Conservation (phyloP, 2,329 filamentous ascomycete genomes). For the Dryadomyces quercivorus region DNA sequence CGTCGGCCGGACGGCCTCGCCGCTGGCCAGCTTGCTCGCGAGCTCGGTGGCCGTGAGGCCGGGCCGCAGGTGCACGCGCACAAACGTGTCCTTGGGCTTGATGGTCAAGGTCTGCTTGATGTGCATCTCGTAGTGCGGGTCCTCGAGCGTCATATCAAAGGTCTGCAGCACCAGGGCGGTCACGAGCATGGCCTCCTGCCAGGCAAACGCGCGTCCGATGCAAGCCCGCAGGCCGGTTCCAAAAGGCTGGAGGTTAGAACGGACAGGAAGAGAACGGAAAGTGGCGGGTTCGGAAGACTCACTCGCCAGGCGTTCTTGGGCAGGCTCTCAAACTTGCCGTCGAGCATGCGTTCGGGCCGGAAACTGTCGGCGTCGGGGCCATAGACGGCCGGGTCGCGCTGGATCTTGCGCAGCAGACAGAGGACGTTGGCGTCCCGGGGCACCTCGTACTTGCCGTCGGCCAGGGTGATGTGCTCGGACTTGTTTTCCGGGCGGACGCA, state of each 20-base stretch:
- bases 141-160: constrained; percentile 51
- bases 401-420: constrained; percentile 33
- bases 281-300: too few species aligned
- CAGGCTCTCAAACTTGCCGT: constrained; percentile 31
- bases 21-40: constrained; percentile 5
- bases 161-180: constrained; percentile 51
- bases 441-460: constrained; percentile 37
- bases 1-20: not conserved
- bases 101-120: constrained; percentile 43
- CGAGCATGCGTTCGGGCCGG: constrained; percentile 49
- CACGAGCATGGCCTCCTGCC: constrained; percentile 36
- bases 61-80: constrained; percentile 43
- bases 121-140: constrained; percentile 44
- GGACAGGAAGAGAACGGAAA: not conserved
- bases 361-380: constrained; percentile 45
- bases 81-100: constrained; percentile 48
- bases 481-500: constrained; percentile 16
- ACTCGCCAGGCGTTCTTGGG: constrained; percentile 30
- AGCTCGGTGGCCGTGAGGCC: constrained; percentile 21
- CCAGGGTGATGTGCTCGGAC: constrained; percentile 26
- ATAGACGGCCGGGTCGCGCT: constrained; percentile 43
- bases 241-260: constrained; percentile 24
- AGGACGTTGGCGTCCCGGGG: constrained; percentile 29
- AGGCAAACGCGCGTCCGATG: constrained; percentile 40
- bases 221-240: constrained; percentile 39